Conservation (phyloP, 2,329 filamentous ascomycete genomes). For the Clonostachys rosea region DNA sequence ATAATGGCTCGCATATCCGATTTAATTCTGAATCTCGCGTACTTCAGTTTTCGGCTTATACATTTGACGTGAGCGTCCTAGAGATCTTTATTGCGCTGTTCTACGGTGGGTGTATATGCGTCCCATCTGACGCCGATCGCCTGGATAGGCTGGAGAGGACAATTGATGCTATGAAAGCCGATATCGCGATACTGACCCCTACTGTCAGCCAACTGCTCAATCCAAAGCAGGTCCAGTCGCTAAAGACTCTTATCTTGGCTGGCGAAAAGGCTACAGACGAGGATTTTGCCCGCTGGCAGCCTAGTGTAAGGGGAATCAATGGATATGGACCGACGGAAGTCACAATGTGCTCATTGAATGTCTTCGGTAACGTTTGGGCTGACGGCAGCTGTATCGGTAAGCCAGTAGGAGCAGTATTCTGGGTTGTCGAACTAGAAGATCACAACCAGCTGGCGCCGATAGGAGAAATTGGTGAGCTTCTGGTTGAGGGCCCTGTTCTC, state of each 20-base stretch:
- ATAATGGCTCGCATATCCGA: conserved; percentile 8
- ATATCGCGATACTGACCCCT: conserved; percentile 59
- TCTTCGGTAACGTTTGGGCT: not conserved
- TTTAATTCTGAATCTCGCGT: conserved; percentile 14
- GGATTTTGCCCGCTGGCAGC: conserved; percentile 9
- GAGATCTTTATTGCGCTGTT: conserved; percentile 11
- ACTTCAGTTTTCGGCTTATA: conserved; percentile 22
- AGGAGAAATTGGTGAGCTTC: conserved; percentile 15
- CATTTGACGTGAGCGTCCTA: conserved; percentile 20
- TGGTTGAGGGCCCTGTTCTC: conserved; percentile 16
- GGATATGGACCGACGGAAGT: conserved; percentile 9
- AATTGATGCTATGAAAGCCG: conserved; percentile 8
- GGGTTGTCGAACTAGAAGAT: conserved; percentile 6
- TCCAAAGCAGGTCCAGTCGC: conserved; percentile 73
- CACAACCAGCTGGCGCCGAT: conserved; percentile 10
- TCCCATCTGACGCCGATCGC: conserved; percentile 30
- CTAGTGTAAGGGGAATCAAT: not conserved
- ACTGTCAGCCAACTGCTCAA: conserved; percentile 75
- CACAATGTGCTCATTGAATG: conserved; percentile 1
- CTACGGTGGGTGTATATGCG: conserved; percentile 19
- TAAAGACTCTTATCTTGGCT: conserved; percentile 84
- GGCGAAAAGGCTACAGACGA: conserved; percentile 62
- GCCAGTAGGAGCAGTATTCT: not conserved
- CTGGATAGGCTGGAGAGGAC: conserved; percentile 21
- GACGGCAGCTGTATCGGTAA: conserved; percentile 4